Evolutionary conservation across 768 basidiomycete species (phyloP), one percentile per base, ranked within the genome.

Genomic region (Lentinula boryana): DNA sequence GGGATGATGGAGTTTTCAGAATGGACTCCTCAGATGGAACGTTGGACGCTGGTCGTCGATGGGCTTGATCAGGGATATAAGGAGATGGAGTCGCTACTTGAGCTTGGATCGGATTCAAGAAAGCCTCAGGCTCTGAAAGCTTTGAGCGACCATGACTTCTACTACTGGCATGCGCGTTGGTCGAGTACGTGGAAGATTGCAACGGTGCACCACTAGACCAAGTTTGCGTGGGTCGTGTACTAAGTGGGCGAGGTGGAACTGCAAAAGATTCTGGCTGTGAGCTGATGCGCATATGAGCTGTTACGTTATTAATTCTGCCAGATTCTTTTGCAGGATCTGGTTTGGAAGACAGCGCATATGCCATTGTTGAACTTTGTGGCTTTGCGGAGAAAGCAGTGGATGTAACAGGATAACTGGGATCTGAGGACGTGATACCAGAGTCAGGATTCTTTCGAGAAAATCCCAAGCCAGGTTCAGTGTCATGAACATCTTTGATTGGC

Each of bases 1-100:
- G 78, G 1, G 87, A 87, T 12, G 86, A 87, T 5, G 87, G 86
- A 0, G 87, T 88, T 66, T 77, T 79, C 38, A 88, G 76, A 41
- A 84, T 72, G 8, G 81, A 78, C 50, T 86, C 85, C 56, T 80
- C 74, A 12, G 80, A 81, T 18, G 72, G 69, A 71, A 67, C 33
- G 74, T 74, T 44, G 74, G 70, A 21, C 76, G 56, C 15, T 50
- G 63, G 69, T 43, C 55, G 54, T 56, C 33, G 67, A 43, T 15
- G 51, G 55, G 60, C 56, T 65, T 48, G 49, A 46, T 38, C 57
- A 12, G 16, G 12, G 33, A 21, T 10, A 40, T 50, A 44, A 60
- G 23, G n/a, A 32, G 57, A 12, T 1, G 33, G 9, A 18, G 23
- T 15, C 10, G 32, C 15, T 21, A 9, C 18, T 12, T 23, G 57